These are phyloP conservation scores for Chionographis japonica DNA, from an alignment of 106 monocot genomes.

Conservation along the genomic window DNA sequence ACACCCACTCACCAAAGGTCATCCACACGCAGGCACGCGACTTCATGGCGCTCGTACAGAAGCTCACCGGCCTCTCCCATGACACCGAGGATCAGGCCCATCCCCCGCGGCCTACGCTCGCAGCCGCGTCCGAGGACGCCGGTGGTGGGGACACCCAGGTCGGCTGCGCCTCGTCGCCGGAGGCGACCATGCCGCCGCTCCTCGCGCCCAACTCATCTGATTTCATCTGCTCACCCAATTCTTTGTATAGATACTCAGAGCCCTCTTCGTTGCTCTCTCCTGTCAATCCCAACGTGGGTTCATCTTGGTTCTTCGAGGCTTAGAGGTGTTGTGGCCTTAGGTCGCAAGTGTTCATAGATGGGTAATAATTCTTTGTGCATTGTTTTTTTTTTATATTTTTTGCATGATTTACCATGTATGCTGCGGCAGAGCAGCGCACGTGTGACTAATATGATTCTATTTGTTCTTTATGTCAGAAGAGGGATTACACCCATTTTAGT, in stretches of 20 bases:
- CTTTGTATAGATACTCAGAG: conserved; percentile 2
- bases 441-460: no score
- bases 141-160: neutral
- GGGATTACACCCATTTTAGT: no score
- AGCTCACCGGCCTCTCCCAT: conserved; percentile 42
- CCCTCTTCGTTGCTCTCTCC: neutral
- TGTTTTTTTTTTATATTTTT: no score
- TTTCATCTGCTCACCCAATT: conserved; percentile 1
- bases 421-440: no score
- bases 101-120: neutral
- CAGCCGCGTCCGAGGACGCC: neutral
- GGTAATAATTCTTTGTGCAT: no score
- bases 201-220: neutral
- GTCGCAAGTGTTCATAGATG: no score
- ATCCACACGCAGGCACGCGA: conserved; percentile 40
- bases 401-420: no score
- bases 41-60: conserved; percentile 65
- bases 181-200: neutral
- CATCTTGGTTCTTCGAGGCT: no score
- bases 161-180: neutral
- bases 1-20: conserved; percentile 51
- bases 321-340: no score
- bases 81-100: neutral
- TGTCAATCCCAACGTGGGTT: neutral
- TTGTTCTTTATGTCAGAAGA: no score